phyloP scores from a whole-genome alignment of 345 rosid species.

The Moricandia moricandioides region DNA sequence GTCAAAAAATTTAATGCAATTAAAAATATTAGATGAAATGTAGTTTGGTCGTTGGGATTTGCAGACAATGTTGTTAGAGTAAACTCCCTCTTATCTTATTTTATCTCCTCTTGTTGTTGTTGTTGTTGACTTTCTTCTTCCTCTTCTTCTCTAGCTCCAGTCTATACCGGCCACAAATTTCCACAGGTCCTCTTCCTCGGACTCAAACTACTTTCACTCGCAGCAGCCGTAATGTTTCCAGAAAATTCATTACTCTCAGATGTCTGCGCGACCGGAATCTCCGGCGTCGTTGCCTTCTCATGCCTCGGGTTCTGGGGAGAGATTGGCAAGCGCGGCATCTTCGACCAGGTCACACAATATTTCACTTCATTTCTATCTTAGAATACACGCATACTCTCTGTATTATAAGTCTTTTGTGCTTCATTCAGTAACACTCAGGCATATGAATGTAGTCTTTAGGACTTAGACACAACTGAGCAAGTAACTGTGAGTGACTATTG shows the following conservation, averaged over 20 bases:
- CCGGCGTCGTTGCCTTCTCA: constrained; percentile 44
- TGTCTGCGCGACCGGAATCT: constrained; percentile 45
- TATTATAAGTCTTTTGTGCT: no score
- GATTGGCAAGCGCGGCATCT: constrained; percentile 59
- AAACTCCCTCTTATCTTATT: neutral
- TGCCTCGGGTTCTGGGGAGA: constrained; percentile 58
- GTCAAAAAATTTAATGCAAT: neutral
- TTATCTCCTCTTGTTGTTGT: neutral
- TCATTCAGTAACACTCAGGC: no score
- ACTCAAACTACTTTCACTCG: constrained; percentile 18
- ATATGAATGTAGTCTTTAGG: no score
- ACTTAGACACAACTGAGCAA: no score
- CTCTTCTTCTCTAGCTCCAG: neutral
- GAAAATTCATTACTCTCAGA: constrained; percentile 55
- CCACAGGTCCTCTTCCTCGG: constrained; percentile 16
- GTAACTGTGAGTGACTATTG: no score
- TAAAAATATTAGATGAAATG: neutral
- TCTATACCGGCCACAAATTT: no score
- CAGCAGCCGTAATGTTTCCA: constrained; percentile 42
- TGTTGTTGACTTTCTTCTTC: neutral
- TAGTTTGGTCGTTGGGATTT: neutral
- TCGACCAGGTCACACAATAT: constrained; percentile 50
- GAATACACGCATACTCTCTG: no score
- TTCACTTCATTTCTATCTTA: no score
- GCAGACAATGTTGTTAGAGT: neutral